Evolutionary conservation across 192 early-diverging fungal species (phyloP).

Genomic region (Coemansia sp.): DNA sequence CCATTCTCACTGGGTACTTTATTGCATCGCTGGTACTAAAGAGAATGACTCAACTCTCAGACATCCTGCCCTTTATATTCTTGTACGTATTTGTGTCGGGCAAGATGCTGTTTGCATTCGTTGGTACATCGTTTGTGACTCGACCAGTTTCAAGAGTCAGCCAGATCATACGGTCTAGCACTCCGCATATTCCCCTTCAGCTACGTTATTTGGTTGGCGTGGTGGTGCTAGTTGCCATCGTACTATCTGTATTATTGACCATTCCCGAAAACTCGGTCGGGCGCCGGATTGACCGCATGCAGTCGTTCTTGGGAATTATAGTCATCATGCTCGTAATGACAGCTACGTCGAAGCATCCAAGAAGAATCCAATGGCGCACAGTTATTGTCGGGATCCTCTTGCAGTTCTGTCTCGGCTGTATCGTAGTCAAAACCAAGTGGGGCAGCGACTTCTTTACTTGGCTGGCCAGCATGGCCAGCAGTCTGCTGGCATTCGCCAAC

Average conservation of each 20-base stretch:
- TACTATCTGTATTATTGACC: slow-evolving; percentile 50
- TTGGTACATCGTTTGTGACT: slow-evolving; percentile 34
- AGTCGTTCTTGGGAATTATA: slow-evolving; percentile 71
- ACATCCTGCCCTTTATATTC: slow-evolving; percentile 52
- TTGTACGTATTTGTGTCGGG: slow-evolving; percentile 56
- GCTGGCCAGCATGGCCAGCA: slow-evolving; percentile 57
- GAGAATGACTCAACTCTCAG: slow-evolving; percentile 50
- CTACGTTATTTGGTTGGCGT: slow-evolving; percentile 56
- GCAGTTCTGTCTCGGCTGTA: slow-evolving; percentile 79
- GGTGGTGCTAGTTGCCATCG: slow-evolving; percentile 57
- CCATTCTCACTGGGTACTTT: slow-evolving; percentile 61
- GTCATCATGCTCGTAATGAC: slow-evolving; percentile 56
- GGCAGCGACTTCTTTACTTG: slow-evolving; percentile 76
- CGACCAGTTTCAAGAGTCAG: not conserved
- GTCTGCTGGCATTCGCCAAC: slow-evolving; percentile 68
- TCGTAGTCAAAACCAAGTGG: slow-evolving; percentile 70
- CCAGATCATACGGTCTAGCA: not conserved
- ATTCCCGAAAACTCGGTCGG: slow-evolving; percentile 39
- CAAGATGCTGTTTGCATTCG: slow-evolving; percentile 53
- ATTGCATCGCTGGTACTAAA: slow-evolving; percentile 60
- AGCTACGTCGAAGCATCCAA: slow-evolving; percentile 62
- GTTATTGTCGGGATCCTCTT: slow-evolving; percentile 66
- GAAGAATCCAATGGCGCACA: slow-evolving; percentile 72
- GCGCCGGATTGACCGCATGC: slow-evolving; percentile 69
- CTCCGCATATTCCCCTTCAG: slow-evolving; percentile 3